Base-by-base conservation (phyloP, 2,329 filamentous ascomycete genomes). In the Colletotrichum theobromicola region DNA sequence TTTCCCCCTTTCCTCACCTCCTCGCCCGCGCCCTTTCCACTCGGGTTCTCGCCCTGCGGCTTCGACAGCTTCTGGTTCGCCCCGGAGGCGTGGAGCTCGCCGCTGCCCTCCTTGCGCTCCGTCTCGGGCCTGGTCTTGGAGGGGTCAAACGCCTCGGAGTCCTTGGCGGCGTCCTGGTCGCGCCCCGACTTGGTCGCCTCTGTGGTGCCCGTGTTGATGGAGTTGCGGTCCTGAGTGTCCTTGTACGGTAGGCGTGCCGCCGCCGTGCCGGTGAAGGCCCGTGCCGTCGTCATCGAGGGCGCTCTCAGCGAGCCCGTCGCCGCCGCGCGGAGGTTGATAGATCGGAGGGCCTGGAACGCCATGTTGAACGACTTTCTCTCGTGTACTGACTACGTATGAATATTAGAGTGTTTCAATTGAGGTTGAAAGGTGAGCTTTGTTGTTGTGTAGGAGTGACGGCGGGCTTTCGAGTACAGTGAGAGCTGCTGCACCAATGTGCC, bases 121-220 rank as follows among this genome's bases (percentile, higher is more conserved):
- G 83, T 80, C 80, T 95, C 92, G 0, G 95, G 95, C 24, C 88
- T 85, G 30, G 94, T 96, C 81, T 90, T 90, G 70, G 87, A 83
- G 0, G 92, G 91, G 80, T 95, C 89, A 83, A 94, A 97, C 1
- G 95, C 93, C 55, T 92, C 87, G 5, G 86, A 81, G 71, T 89
- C 85, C 34, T 88, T 85, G 0, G 89, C 87, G 15, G 85, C 84
- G 57, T 90, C 87, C 60, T 92, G 87, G 78, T 93, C 94, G 0
- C 90, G 90, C 5, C 91, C 93, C 64, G 91, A 92, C 80, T 93
- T 91, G 72, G 91, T 90, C 83, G 93, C 91, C 81, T 97, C 94
- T 68, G 89, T 91, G 4, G 89, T 84, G 37, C 90, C 87, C 0
- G 93, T 91, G 73, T 93, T 90, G 37, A 97, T 88, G 4, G 88